phyloP scores from a whole-genome alignment of 2,329 filamentous ascomycete species.

The Amauroascus niger region DNA sequence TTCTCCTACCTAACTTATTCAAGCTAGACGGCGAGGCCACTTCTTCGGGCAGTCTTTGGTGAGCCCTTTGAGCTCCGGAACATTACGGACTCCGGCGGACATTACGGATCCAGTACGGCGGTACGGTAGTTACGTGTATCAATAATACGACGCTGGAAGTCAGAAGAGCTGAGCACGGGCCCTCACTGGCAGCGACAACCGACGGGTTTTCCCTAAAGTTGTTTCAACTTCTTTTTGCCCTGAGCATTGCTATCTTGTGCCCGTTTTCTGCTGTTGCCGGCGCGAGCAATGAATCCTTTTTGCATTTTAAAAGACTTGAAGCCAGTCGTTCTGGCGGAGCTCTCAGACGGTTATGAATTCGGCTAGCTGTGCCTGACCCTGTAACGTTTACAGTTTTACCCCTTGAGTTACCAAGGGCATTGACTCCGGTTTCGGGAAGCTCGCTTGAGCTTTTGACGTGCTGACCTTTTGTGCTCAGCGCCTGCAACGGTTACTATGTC shows the following conservation, averaged over 20 bases:
- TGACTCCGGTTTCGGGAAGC: neutral
- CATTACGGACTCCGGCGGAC: constrained; percentile 3
- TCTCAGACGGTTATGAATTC: constrained; percentile 2
- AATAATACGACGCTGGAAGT: neutral
- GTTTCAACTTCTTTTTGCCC: neutral
- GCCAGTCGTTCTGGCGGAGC: neutral
- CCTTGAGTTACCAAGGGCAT: constrained; percentile 10
- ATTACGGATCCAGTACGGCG: neutral
- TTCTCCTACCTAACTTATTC: too few species aligned
- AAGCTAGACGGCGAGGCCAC: too few species aligned
- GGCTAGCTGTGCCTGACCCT: constrained; percentile 10
- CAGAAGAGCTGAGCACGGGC: neutral
- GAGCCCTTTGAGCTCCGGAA: constrained; percentile 7
- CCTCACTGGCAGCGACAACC: neutral
- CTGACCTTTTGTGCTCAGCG: neutral
- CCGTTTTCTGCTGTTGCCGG: too few species aligned
- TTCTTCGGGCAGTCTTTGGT: too few species aligned
- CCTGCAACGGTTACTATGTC: neutral
- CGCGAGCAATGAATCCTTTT: too few species aligned
- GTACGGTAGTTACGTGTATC: neutral
- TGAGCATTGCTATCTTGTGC: neutral
- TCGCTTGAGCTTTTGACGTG: neutral
- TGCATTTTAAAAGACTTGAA: too few species aligned
- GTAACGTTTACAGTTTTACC: constrained; percentile 12
- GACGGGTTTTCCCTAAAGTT: neutral